Conservation (phyloP, 306 rosid species). For the Rosa chinensis region DNA sequence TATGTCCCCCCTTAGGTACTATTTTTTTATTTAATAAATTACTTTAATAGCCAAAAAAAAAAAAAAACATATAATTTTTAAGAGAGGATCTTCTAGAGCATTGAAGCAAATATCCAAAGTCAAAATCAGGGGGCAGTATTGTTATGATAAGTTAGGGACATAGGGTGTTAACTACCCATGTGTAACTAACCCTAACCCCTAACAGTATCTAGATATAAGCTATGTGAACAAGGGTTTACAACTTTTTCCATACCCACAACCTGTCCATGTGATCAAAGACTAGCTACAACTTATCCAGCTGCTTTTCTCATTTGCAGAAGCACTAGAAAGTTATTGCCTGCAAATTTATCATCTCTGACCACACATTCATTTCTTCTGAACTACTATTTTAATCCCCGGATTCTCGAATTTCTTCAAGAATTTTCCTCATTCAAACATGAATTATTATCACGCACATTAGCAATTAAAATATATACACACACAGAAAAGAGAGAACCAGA, state of each 20-base stretch:
- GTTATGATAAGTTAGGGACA: not conserved
- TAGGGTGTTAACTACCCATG: not conserved
- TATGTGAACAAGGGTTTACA: conserved; percentile 4
- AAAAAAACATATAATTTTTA: not conserved
- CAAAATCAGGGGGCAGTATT: not conserved
- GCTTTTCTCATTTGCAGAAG: conserved; percentile 11
- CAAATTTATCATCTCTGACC: not conserved
- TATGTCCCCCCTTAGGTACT: too few species aligned
- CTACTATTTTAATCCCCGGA: conserved; percentile 1
- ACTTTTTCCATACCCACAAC: conserved; percentile 13
- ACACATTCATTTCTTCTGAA: not conserved
- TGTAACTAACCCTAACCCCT: not conserved
- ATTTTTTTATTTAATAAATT: too few species aligned
- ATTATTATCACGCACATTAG: not conserved
- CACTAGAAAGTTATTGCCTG: conserved; percentile 1
- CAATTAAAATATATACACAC: not conserved
- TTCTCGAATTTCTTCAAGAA: not conserved
- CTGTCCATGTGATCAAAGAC: conserved; percentile 24
- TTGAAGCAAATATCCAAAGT: not conserved
- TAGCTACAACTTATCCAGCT: conserved; percentile 7
- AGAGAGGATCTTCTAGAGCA: not conserved
- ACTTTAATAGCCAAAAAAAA: too few species aligned
- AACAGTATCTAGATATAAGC: not conserved
- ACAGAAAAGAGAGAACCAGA: not conserved
- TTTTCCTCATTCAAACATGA: conserved; percentile 2